These are phyloP conservation scores for Marasmius oreades DNA, from an alignment of 1,284 basidiomycete genomes.

Conservation along the genomic window DNA sequence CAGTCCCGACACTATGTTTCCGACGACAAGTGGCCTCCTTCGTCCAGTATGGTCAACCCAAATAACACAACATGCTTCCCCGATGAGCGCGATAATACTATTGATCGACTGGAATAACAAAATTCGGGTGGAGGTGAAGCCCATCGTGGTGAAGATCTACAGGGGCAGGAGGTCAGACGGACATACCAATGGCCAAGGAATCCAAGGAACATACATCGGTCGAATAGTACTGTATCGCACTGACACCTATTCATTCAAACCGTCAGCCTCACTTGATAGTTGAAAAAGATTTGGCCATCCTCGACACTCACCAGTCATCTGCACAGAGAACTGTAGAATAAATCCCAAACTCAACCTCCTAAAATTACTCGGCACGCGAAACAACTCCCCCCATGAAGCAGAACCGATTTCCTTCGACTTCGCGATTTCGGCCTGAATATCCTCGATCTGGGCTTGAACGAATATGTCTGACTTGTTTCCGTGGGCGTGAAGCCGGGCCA, in stretches of 20 bases:
- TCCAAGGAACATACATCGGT: slow-evolving; percentile 26
- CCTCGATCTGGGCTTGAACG: slow-evolving; percentile 38
- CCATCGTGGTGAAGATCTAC: slow-evolving; percentile 37
- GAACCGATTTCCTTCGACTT: slow-evolving; percentile 32
- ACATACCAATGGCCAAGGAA: background rate
- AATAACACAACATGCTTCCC: slow-evolving; percentile 51
- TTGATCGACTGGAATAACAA: slow-evolving; percentile 62
- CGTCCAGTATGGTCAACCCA: slow-evolving; percentile 57
- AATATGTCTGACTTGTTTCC: slow-evolving; percentile 45
- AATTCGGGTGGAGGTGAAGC: slow-evolving; percentile 48
- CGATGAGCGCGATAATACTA: slow-evolving; percentile 55
- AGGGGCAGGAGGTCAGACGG: background rate
- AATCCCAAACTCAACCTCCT: slow-evolving; percentile 23
- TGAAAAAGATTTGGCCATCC: background rate
- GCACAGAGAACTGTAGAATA: slow-evolving; percentile 40
- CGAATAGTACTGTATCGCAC: slow-evolving; percentile 41
- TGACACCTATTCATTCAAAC: slow-evolving; percentile 25
- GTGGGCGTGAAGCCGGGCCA: slow-evolving; percentile 50
- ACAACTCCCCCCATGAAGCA: slow-evolving; percentile 38
- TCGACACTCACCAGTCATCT: slow-evolving; percentile 33
- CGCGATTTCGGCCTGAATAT: slow-evolving; percentile 38
- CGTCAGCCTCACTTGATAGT: background rate
- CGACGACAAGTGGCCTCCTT: slow-evolving; percentile 49
- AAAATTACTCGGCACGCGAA: slow-evolving; percentile 46
- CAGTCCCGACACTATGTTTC: slow-evolving; percentile 49